Base-by-base conservation (phyloP, 805 yeast genomes). In the Lipomyces kockii region DNA sequence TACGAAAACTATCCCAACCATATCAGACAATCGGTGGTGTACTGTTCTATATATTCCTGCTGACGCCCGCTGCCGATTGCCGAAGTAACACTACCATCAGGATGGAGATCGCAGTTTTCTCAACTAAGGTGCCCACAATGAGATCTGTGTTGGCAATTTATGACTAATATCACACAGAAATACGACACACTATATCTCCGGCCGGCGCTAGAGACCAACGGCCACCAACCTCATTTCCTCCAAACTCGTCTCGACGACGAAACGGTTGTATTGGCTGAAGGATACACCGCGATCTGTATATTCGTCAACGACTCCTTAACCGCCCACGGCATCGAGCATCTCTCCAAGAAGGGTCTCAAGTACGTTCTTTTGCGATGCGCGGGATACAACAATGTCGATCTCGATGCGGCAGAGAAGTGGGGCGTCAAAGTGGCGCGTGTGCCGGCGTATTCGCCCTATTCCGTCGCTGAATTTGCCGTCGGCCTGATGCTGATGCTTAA, bases 391-490 rank as follows among this genome's bases (percentile, higher is more conserved):
- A 73, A 73, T 37, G 75, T 73, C 37, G 75, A 73, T 43, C 51
- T 73, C 17, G 68, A 46, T 4, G 74, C 74, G n/a, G 74, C 75
- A 7, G 64, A 59, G 22, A 61, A 62, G 65, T 37, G 22, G 55
- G 73, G 73, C 32, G 64, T 73, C 39, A 60, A 60, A 37, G 74
- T 73, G n/a, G 75, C 76, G n/a, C 65, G 74, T 11, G 75, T 72
- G 39, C 75, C 75, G 35, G 74, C 75, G 17, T 72, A 72, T 60
- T 73, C 76, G 20, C 76, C 76, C 17, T 66, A 73, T 60, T 75
- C 76, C 14, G 76, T 74, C 2, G 76, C 76, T 17, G 76, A 74
- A 61, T 74, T 73, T 58, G 73, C 76, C 20, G 74, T 74, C 20
- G 76, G 73, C 2, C 66, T 72, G 61, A 72, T 74, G 67, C 68